These are phyloP conservation scores for Nepenthes alata DNA, from an alignment of 179 eudicot genomes.

Conservation along the genomic window DNA sequence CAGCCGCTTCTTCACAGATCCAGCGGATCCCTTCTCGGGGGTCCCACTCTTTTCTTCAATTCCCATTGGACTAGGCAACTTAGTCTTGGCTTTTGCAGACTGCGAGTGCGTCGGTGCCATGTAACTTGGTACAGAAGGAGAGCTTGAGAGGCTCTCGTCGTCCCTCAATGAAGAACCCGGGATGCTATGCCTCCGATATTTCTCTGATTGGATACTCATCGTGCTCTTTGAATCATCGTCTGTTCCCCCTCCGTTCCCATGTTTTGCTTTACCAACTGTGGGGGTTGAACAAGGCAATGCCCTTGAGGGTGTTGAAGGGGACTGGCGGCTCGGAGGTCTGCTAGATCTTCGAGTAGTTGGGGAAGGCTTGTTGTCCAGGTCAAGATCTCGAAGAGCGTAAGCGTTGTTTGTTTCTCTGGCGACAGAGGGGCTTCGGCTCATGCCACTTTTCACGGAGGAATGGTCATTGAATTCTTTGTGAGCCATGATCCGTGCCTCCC, in stretches of 20 bases:
- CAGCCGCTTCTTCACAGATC: slow-evolving; percentile 9
- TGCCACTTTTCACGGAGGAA: slow-evolving; percentile 31
- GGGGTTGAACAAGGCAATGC: slow-evolving; percentile 12
- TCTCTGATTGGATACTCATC: slow-evolving; percentile 44
- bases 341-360: slow-evolving; percentile 19
- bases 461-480: slow-evolving; percentile 32
- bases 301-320: slow-evolving; percentile 14
- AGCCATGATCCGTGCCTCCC: slow-evolving; percentile 44
- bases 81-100: slow-evolving; percentile 21
- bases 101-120: slow-evolving; percentile 65
- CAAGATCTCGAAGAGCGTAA: slow-evolving; percentile 21
- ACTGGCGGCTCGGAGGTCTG: slow-evolving; percentile 33
- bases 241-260: slow-evolving; percentile 19
- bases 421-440: slow-evolving; percentile 24
- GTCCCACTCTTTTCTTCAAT: not conserved
- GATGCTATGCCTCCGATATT: slow-evolving; percentile 48
- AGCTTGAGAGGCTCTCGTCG: slow-evolving; percentile 71
- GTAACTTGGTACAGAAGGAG: slow-evolving; percentile 59
- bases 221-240: slow-evolving; percentile 47
- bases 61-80: slow-evolving; percentile 9
- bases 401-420: slow-evolving; percentile 20
- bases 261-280: slow-evolving; percentile 22
- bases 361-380: slow-evolving; percentile 21
- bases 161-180: slow-evolving; percentile 48
- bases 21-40: slow-evolving; percentile 2